Evolutionary conservation across 1,284 basidiomycete genomes (phyloP), one percentile per base, ranked within the genome.

Genomic region (Cronartium quercuum): DNA sequence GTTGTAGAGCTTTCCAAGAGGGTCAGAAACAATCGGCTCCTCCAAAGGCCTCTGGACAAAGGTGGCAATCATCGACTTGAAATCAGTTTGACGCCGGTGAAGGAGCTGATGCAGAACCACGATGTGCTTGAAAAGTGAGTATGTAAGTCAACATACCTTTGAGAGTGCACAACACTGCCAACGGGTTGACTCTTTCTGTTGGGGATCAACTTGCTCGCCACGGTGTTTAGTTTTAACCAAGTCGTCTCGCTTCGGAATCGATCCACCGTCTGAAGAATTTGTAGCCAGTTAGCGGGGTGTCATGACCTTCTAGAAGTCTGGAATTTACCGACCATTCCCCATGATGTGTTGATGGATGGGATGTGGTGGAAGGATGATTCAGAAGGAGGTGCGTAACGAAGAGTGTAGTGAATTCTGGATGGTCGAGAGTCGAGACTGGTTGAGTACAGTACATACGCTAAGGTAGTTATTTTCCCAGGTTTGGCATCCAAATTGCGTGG

Each of bases 101-200:
- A 15, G 38, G 38, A 29, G 18, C 12, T 12, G 0, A 42, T 41
- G 35, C 68, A 40, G 24, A 38, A 34, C 35, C 35, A 47, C 6
- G 47, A 21, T 38, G 10, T 37, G 47, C 18, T 21, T 38, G 24
- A 41, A n/a, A 6, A 44, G n/a, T 47, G 57, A 18, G 29, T 38
- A 9, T 4, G 21, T 15, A 44, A 40, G 13, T 41, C 1, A 42
- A 81, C 85, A 68, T 79, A 91, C 92, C 87, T 94, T 96, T 61
- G 92, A 95, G 2, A 97, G 84, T 9, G 93, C 92, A 81, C 94
- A 96, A 80, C 90, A 91, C 78, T 90, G 87, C 91, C 91, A 96
- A 68, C 87, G 85, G n/a, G 92, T 92, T 40, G 89, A 86, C 38
- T 88, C 87, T 78, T 93, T 88, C 78, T 91, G 91, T 4, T 90